A percentile compares a stretch with the other conserved stretches of the same genome.
These are phyloP conservation scores for Iris macrosiphon DNA, from an alignment of 106 monocot genomes.

Conservation along the genomic window DNA sequence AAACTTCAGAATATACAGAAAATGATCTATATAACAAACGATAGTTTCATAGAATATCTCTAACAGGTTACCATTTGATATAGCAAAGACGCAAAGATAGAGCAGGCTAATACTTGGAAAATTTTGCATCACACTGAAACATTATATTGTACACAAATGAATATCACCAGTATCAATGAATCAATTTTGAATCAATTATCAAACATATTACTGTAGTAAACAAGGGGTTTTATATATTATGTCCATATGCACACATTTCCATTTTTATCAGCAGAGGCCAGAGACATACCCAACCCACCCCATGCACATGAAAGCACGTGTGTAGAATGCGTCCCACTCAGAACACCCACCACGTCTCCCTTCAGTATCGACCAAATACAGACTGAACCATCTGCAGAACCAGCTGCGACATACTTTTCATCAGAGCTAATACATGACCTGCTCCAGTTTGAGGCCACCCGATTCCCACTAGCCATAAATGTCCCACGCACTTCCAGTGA, in stretches of 20 bases:
- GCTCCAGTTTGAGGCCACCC: conserved; percentile 74
- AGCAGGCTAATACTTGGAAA: too few species aligned
- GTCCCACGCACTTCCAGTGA: conserved; percentile 70
- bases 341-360: conserved; percentile 26
- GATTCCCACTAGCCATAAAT: conserved; percentile 47
- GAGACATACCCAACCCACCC: conserved; percentile 47
- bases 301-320: conserved; percentile 71
- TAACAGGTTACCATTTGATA: too few species aligned
- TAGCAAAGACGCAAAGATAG: too few species aligned
- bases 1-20: too few species aligned
- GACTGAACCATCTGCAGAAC: conserved; percentile 71
- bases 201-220: too few species aligned
- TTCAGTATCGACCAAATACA: conserved; percentile 72
- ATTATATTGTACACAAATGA: too few species aligned
- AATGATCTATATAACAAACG: too few species aligned
- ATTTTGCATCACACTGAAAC: too few species aligned
- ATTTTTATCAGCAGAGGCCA: conserved; percentile 76
- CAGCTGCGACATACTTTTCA: conserved; percentile 64
- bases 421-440: conserved; percentile 79
- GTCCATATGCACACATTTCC: conserved; percentile 82
- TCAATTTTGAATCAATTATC: too few species aligned
- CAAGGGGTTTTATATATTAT: too few species aligned
- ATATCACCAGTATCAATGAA: too few species aligned
- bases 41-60: too few species aligned
- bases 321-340: conserved; percentile 64